Percentiles rank a stretch among this genome's conserved stretches.
Conservation (phyloP, 2,329 filamentous ascomycete genomes). For the Aspergillus fischeri region DNA sequence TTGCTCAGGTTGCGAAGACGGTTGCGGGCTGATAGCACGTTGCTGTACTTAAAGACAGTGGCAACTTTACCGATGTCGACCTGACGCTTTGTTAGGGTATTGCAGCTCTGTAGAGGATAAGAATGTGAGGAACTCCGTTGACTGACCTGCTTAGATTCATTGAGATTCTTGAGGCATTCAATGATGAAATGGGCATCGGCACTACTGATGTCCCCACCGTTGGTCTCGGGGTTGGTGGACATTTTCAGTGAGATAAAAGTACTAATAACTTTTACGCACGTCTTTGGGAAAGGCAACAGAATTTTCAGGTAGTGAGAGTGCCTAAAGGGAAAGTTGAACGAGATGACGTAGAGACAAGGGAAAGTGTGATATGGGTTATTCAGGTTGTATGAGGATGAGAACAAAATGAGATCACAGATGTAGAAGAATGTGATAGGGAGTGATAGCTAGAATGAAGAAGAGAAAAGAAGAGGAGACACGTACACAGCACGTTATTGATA, state of each 20-base stretch:
- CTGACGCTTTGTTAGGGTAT: conserved; percentile 10
- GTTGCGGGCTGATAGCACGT: conserved; percentile 25
- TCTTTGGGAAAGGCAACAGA: neutral
- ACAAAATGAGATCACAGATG: neutral
- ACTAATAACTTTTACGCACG: neutral
- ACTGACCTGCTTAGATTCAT: conserved; percentile 13
- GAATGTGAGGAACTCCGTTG: neutral
- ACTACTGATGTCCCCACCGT: neutral
- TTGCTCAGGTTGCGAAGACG: conserved; percentile 24
- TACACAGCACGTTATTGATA: neutral
- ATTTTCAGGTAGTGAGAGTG: neutral
- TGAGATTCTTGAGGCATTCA: conserved; percentile 23
- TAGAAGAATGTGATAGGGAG: neutral
- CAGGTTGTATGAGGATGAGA: neutral
- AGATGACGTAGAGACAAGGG: neutral
- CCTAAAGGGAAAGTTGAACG: neutral
- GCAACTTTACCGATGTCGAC: conserved; percentile 25
- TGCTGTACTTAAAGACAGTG: conserved; percentile 22
- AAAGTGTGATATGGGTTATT: neutral
- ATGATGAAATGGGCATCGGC: conserved; percentile 21
- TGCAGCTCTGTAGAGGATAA: neutral
- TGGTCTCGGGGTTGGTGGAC: neutral
- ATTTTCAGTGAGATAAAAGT: neutral
- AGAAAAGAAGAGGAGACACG: neutral
- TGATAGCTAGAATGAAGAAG: neutral